Conservation (phyloP, 768 basidiomycete species). For the Leucogyrophana mollusca region DNA sequence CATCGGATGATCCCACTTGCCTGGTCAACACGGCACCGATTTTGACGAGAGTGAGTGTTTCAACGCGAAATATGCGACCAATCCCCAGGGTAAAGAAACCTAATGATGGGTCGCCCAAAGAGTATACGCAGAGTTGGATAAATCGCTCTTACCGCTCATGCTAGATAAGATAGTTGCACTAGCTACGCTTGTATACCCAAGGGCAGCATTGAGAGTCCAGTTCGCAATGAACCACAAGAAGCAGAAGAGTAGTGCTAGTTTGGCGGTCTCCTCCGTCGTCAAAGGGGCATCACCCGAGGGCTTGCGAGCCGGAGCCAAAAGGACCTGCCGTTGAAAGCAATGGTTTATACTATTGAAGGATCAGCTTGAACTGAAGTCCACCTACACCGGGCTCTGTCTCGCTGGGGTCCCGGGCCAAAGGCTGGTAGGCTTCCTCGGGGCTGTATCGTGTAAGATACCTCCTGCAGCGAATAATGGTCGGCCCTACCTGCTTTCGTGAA, state of each 20-base stretch:
- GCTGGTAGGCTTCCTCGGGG: slow-evolving; percentile 20
- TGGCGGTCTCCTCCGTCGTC: slow-evolving; percentile 67
- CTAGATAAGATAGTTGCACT: slow-evolving; percentile 88
- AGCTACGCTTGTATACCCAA: slow-evolving; percentile 90
- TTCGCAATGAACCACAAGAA: slow-evolving; percentile 94
- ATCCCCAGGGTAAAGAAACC: slow-evolving; percentile 92
- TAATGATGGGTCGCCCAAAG: slow-evolving; percentile 27
- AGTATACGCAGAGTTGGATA: not conserved
- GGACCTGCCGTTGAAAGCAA: slow-evolving; percentile 7
- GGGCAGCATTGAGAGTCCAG: slow-evolving; percentile 82
- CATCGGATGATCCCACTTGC: slow-evolving; percentile 38
- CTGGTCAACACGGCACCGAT: slow-evolving; percentile 75
- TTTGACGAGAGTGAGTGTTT: slow-evolving; percentile 71
- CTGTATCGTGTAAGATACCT: not conserved
- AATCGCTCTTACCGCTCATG: slow-evolving; percentile 70
- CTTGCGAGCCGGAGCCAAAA: slow-evolving; percentile 3
- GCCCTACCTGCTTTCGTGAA: slow-evolving; percentile 4
- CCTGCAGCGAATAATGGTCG: not conserved
- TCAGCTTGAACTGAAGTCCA: not conserved
- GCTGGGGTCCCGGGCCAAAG: slow-evolving; percentile 15
- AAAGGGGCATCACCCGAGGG: slow-evolving; percentile 39
- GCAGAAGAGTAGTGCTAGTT: slow-evolving; percentile 78
- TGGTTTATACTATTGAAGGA: not conserved
- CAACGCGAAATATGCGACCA: slow-evolving; percentile 81
- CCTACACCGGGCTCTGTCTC: slow-evolving; percentile 18